These are phyloP conservation scores for Neurospora sp. DNA, from an alignment of 495 filamentous ascomycete species.

Conservation along the genomic window DNA sequence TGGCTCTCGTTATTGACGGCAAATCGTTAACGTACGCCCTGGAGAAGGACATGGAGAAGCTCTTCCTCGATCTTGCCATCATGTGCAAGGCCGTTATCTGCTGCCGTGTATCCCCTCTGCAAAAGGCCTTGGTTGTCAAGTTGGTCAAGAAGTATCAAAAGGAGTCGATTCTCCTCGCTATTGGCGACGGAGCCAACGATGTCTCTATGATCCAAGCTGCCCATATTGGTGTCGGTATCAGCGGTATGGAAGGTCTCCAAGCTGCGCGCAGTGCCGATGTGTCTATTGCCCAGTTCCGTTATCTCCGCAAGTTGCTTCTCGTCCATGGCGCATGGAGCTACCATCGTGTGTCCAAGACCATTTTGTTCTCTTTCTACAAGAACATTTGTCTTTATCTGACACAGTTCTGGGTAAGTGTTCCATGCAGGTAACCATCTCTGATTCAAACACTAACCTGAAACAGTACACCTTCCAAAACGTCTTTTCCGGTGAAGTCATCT, in stretches of 20 bases:
- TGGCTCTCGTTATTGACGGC: slow-evolving; percentile 96
- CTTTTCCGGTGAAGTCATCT: slow-evolving; percentile 96
- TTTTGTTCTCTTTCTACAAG: slow-evolving; percentile 98
- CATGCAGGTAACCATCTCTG: background rate
- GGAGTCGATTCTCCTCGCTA: slow-evolving; percentile 76
- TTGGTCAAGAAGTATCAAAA: slow-evolving; percentile 94
- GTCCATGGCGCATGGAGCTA: slow-evolving; percentile 98
- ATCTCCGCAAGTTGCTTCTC: slow-evolving; percentile 84
- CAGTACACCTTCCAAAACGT: slow-evolving; percentile 96
- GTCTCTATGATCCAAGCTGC: slow-evolving; percentile 99
- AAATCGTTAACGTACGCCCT: slow-evolving; percentile 90
- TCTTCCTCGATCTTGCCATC: slow-evolving; percentile 87
- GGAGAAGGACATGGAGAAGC: slow-evolving; percentile 87
- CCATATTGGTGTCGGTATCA: slow-evolving; percentile 97
- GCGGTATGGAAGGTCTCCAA: slow-evolving; percentile 96
- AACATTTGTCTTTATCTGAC: slow-evolving; percentile 98
- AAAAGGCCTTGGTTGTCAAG: slow-evolving; percentile 97
- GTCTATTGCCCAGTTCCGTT: slow-evolving; percentile 93
- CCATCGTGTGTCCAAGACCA: slow-evolving; percentile 90
- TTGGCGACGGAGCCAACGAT: slow-evolving; percentile 97
- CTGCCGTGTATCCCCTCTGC: slow-evolving; percentile 97
- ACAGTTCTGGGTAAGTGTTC: slow-evolving; percentile 79
- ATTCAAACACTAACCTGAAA: slow-evolving; percentile 24
- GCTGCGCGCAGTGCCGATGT: slow-evolving; percentile 94
- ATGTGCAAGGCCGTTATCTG: slow-evolving; percentile 98